Percentiles rank a stretch among this genome's conserved stretches.
These are phyloP conservation scores for Drosera spatulata DNA, from an alignment of 179 eudicot genomes.

Conservation along the genomic window DNA sequence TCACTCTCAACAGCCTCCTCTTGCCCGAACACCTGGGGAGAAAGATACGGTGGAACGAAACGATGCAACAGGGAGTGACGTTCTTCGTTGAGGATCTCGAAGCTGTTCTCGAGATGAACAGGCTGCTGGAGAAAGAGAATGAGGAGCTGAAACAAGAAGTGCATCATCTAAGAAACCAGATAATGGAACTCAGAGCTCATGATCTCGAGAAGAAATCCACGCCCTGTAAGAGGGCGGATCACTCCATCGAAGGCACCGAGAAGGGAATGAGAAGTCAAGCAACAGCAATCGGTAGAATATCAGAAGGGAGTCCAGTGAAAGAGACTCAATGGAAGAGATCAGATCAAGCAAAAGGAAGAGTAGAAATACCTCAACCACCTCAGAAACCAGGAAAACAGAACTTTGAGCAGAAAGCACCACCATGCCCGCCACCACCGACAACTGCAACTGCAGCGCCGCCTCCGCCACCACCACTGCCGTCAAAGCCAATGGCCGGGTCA, in stretches of 20 bases:
- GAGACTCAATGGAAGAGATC: not conserved
- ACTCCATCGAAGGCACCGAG: conserved; percentile 20
- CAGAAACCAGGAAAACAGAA: conserved; percentile 7
- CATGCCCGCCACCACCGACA: not conserved
- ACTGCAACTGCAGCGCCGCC: conserved; percentile 20
- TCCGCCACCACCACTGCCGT: conserved; percentile 49
- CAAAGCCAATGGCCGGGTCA: conserved; percentile 18
- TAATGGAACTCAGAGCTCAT: conserved; percentile 46
- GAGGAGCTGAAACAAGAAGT: conserved; percentile 50
- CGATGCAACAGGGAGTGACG: conserved; percentile 15
- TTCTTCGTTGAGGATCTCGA: conserved; percentile 57
- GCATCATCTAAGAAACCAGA: conserved; percentile 33
- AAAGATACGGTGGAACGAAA: not conserved
- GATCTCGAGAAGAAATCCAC: conserved; percentile 47
- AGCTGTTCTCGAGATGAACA: conserved; percentile 42
- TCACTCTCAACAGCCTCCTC: conserved; percentile 4
- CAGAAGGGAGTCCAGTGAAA: not conserved
- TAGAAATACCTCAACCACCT: conserved; percentile 12
- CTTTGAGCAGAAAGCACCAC: conserved; percentile 1
- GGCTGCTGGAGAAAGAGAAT: conserved; percentile 47
- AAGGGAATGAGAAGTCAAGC: not conserved
- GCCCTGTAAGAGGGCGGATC: conserved; percentile 64
- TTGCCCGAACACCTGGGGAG: not conserved
- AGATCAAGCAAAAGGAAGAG: not conserved
- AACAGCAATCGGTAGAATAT: not conserved